phyloP scores from a whole-genome alignment of 805 yeast genomes.

The Ogataea degrootiae region DNA sequence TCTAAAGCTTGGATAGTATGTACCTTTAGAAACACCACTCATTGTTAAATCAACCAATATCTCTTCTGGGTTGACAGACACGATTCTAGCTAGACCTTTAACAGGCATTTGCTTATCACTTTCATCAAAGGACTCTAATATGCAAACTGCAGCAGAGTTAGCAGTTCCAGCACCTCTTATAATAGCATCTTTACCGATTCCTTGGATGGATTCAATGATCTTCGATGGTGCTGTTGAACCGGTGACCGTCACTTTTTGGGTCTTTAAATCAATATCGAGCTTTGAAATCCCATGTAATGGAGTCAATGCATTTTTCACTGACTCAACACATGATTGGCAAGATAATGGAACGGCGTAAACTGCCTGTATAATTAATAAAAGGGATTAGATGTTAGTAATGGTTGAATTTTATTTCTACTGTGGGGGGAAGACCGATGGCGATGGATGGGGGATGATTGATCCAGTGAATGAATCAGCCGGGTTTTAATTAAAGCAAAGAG shows the following conservation, averaged over 20 bases:
- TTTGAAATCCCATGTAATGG: slow-evolving; percentile 45
- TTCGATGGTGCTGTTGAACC: slow-evolving; percentile 75
- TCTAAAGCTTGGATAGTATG: slow-evolving; percentile 66
- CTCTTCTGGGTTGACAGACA: slow-evolving; percentile 51
- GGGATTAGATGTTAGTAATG: background rate
- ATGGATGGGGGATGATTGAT: no score
- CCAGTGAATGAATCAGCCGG: no score
- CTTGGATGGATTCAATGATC: slow-evolving; percentile 63
- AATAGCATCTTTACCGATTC: slow-evolving; percentile 82
- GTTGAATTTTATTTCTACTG: no score
- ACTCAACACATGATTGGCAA: slow-evolving; percentile 66
- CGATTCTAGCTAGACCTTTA: slow-evolving; percentile 83
- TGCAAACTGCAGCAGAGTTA: slow-evolving; percentile 87
- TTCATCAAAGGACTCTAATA: slow-evolving; percentile 65
- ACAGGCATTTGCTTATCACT: slow-evolving; percentile 52
- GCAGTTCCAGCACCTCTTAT: slow-evolving; percentile 87
- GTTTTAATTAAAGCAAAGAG: background rate
- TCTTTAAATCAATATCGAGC: slow-evolving; percentile 51
- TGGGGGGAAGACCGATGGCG: no score
- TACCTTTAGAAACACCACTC: slow-evolving; percentile 63
- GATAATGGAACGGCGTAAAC: slow-evolving; percentile 85
- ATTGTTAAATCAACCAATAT: slow-evolving; percentile 71
- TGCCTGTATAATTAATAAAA: slow-evolving; percentile 34
- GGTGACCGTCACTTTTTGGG: slow-evolving; percentile 59
- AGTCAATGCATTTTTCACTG: slow-evolving; percentile 51